Conservation (phyloP, 2,329 filamentous ascomycete species). For the Beauveria australis region DNA sequence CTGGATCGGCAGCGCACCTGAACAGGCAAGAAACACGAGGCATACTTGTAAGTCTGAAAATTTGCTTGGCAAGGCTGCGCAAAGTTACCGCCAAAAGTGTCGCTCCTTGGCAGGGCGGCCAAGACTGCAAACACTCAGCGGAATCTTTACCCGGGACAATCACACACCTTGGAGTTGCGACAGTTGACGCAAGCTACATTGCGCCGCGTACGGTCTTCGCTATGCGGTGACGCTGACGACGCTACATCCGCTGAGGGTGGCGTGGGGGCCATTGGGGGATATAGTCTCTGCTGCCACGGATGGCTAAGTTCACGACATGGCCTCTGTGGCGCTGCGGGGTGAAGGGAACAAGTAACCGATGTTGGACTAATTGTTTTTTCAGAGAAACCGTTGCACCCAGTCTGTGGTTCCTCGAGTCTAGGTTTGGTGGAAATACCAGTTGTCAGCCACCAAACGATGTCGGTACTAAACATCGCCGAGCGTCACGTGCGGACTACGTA, state of each 20-base stretch:
- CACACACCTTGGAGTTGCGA: constrained; percentile 31
- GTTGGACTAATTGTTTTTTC: neutral
- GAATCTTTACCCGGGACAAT: neutral
- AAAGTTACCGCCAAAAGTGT: neutral
- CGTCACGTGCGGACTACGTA: constrained; percentile 7
- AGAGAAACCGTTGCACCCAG: neutral
- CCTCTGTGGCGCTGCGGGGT: constrained; percentile 2
- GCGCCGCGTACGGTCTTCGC: constrained; percentile 25
- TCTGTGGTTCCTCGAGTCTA: neutral
- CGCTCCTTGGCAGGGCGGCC: neutral
- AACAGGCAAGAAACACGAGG: neutral
- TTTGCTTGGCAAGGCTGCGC: neutral
- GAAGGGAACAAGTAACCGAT: neutral
- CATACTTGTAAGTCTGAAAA: constrained; percentile 9
- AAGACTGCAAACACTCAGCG: neutral
- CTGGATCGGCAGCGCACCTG: constrained; percentile 39
- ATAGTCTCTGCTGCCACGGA: constrained; percentile 3
- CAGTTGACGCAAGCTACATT: constrained; percentile 32
- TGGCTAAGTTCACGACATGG: constrained; percentile 8
- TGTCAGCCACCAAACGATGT: neutral
- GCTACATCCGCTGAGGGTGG: constrained; percentile 22
- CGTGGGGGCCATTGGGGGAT: constrained; percentile 21
- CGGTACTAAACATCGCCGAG: constrained; percentile 8
- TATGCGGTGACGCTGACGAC: constrained; percentile 15
- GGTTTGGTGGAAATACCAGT: neutral